Evolutionary conservation across 169 alveolate species (phyloP), one percentile per base, ranked within the genome.

Genomic region (Plasmodium relictum): DNA sequence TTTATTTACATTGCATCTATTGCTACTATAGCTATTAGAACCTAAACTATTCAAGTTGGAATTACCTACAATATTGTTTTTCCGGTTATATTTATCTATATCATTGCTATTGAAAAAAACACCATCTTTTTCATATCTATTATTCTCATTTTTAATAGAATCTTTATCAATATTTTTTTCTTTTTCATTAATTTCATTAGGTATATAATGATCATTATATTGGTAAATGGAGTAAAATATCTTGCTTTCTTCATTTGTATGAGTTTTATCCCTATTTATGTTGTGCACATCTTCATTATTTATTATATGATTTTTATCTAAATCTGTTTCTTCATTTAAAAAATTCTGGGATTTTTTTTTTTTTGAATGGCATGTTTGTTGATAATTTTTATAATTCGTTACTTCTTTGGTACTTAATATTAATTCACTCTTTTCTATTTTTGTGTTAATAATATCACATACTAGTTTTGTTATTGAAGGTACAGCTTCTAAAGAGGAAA

Each of bases 381-480:
- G 56, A 39, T 54, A 54, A 26, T 26, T 26, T 12, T 39, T 37
- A 65, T 16, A 16, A 16, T 39, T 65, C n/a, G 24, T 65, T n/a
- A 18, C 31, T 37, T 39, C 74, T 18, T 37, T 39, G 61, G 22
- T 37, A 12, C 42, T 41, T 6, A 45, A 20, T 14, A 68, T 61
- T 22, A 68, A 50, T 42, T 71, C 83, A 16, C 26, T 45, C 37
- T 68, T 83, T 3, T 59, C 70, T 12, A 83, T 12, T 8, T 58
- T 83, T 16, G 73, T 37, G 58, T 71, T 54, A 9, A 83, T 83
- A 22, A 83, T 83, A 14, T 22, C 3, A 48, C 91, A 83, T 6
- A 83, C 65, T 14, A 83, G 62, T 41, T 54, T 56, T 5, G 91
- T 83, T 71, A 83, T 56, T 31, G 52, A 45, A 0, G 66, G 83